Conservation (phyloP, 768 basidiomycete genomes). For the Pulveroboletus sp. region DNA sequence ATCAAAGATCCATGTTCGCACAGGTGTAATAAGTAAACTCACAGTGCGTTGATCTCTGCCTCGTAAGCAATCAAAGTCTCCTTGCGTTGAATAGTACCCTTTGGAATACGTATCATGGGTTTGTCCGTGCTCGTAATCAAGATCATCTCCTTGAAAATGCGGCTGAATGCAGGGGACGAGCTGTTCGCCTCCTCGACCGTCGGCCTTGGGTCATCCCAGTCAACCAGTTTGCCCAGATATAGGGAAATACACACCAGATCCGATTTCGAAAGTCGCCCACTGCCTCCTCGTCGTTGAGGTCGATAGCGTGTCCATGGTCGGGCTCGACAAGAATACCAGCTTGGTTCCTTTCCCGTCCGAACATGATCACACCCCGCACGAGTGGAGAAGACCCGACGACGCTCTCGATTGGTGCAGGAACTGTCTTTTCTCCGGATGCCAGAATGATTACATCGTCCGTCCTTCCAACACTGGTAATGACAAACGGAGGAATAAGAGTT, state of each 20-base stretch:
- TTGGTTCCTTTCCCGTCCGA: slow-evolving; percentile 32
- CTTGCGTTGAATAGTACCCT: slow-evolving; percentile 24
- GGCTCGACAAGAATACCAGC: slow-evolving; percentile 35
- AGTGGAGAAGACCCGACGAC: slow-evolving; percentile 20
- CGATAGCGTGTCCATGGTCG: slow-evolving; percentile 9
- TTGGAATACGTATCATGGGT: slow-evolving; percentile 39
- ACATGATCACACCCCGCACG: slow-evolving; percentile 29
- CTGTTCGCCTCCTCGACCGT: slow-evolving; percentile 40
- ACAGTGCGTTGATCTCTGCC: slow-evolving; percentile 24
- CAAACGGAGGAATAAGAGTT: not conserved
- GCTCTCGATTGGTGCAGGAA: slow-evolving; percentile 28
- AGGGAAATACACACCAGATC: slow-evolving; percentile 24
- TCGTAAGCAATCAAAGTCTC: slow-evolving; percentile 19
- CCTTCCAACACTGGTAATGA: slow-evolving; percentile 27
- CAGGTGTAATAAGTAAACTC: not conserved
- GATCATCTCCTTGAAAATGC: slow-evolving; percentile 53
- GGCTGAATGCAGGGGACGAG: slow-evolving; percentile 36
- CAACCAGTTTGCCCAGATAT: not conserved
- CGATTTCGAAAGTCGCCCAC: slow-evolving; percentile 29
- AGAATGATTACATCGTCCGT: slow-evolving; percentile 35
- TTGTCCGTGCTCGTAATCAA: slow-evolving; percentile 37
- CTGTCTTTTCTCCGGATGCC: slow-evolving; percentile 20
- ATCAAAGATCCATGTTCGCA: not conserved
- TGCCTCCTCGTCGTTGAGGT: slow-evolving; percentile 20
- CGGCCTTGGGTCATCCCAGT: slow-evolving; percentile 25